Evolutionary conservation across 2,329 filamentous ascomycete species (phyloP).

Genomic region (Scopulariopsis brevicaulis): DNA sequence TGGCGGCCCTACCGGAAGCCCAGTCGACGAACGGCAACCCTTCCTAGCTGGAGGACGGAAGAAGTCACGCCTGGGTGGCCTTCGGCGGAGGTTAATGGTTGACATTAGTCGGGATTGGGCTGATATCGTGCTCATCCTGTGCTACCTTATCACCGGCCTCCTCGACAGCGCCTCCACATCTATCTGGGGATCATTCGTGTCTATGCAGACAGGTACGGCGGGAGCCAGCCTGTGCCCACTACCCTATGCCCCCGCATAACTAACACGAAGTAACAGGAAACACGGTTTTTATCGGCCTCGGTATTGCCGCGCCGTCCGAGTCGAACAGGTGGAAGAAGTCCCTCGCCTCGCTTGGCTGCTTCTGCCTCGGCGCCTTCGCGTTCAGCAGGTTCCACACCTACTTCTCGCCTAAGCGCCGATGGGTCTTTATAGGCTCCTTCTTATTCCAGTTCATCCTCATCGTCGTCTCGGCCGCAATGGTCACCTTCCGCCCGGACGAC

Average conservation of each 20-base stretch:
- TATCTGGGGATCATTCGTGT: slow-evolving; percentile 71
- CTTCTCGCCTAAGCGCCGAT: slow-evolving; percentile 49
- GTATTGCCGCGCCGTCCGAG: slow-evolving; percentile 30
- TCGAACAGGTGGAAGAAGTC: slow-evolving; percentile 40
- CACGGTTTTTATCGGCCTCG: slow-evolving; percentile 68
- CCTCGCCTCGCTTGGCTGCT: slow-evolving; percentile 55
- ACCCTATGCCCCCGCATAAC: background rate
- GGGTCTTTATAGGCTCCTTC: slow-evolving; percentile 53
- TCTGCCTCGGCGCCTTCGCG: slow-evolving; percentile 61
- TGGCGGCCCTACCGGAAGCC: no score
- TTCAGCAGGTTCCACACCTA: slow-evolving; percentile 58
- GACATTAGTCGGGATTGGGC: slow-evolving; percentile 51
- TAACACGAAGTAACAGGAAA: slow-evolving; percentile 39
- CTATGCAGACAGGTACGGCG: slow-evolving; percentile 64
- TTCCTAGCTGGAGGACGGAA: background rate
- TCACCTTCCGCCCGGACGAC: slow-evolving; percentile 30
- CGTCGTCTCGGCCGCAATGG: slow-evolving; percentile 38
- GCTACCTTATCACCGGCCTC: slow-evolving; percentile 68
- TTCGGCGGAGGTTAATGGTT: slow-evolving; percentile 13
- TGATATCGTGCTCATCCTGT: slow-evolving; percentile 57
- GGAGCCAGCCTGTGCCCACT: background rate
- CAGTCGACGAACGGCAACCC: background rate
- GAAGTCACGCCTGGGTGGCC: background rate
- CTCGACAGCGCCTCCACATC: slow-evolving; percentile 67
- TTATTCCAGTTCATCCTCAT: slow-evolving; percentile 37